phyloP scores from a whole-genome alignment of 352 stramenopile genomes.

The Phytophthora vignae region DNA sequence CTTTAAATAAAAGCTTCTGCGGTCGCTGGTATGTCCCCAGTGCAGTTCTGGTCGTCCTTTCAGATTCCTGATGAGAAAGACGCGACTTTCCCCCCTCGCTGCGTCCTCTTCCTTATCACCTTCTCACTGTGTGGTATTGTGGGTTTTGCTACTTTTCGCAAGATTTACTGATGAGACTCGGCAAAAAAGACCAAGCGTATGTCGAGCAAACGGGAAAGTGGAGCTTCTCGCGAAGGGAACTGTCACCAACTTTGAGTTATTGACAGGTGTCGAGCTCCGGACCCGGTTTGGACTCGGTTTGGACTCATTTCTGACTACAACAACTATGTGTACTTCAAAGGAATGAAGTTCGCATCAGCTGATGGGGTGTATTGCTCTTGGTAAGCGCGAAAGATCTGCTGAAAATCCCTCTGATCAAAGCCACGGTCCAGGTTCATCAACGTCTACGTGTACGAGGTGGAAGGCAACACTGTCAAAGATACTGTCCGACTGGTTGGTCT shows the following conservation, averaged over 20 bases:
- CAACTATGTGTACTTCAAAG: background rate
- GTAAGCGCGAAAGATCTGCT: constrained; percentile 31
- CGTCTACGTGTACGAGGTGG: constrained; percentile 41
- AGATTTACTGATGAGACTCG: background rate
- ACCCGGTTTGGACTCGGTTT: background rate
- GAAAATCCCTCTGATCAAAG: constrained; percentile 34
- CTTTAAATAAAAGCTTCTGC: background rate
- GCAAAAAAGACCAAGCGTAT: too few species aligned
- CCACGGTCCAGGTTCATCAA: constrained; percentile 18
- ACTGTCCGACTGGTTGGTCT: constrained; percentile 22
- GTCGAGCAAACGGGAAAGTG: too few species aligned
- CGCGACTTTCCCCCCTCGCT: background rate
- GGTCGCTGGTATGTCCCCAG: background rate
- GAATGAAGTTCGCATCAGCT: background rate
- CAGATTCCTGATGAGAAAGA: background rate
- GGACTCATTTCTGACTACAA: background rate
- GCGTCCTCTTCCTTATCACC: background rate
- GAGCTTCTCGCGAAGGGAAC: background rate
- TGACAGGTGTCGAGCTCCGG: background rate
- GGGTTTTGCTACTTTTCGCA: background rate
- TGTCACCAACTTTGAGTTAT: background rate
- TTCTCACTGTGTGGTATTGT: background rate
- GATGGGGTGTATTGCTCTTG: constrained; percentile 2
- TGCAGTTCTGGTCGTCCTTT: background rate
- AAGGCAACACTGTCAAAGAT: constrained; percentile 30